These are phyloP conservation scores for Calocybe cyanea DNA, from an alignment of 768 basidiomycete species.

Conservation along the genomic window DNA sequence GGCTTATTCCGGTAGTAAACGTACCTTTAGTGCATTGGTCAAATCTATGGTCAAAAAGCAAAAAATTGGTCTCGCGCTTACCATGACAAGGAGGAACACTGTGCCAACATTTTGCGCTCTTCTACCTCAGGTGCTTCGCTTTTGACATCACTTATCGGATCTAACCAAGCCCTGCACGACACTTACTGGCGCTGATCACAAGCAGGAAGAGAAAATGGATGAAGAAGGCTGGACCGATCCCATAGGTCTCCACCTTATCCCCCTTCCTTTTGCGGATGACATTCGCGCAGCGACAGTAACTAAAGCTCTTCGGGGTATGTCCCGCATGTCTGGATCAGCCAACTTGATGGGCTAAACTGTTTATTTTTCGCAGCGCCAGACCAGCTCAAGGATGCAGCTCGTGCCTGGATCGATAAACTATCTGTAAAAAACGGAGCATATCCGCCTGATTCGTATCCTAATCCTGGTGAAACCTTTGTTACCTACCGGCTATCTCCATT, in stretches of 20 bases:
- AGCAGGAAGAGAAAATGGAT: conserved; percentile 65
- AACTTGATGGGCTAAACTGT: conserved; percentile 3
- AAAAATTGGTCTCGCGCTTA: conserved; percentile 77
- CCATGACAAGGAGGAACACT: conserved; percentile 64
- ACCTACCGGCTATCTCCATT: conserved; percentile 3
- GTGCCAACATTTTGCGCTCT: conserved; percentile 80
- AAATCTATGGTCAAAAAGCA: conserved; percentile 78
- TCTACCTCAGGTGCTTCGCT: conserved; percentile 68
- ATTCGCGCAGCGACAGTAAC: conserved; percentile 76
- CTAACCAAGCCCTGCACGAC: not conserved
- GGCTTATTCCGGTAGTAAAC: conserved; percentile 85
- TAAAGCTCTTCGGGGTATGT: conserved; percentile 57
- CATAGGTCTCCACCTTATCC: conserved; percentile 89
- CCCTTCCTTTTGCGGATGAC: conserved; percentile 94
- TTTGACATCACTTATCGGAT: not conserved
- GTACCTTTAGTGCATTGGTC: conserved; percentile 86
- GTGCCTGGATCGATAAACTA: conserved; percentile 74
- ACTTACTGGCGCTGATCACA: conserved; percentile 1
- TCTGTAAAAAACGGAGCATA: conserved; percentile 77
- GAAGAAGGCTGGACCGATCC: conserved; percentile 77
- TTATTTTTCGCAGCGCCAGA: conserved; percentile 52
- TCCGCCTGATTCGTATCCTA: conserved; percentile 85
- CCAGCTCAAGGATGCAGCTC: conserved; percentile 61
- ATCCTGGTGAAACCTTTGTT: conserved; percentile 65
- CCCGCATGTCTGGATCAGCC: conserved; percentile 2